phyloP scores from a whole-genome alignment of 2,329 filamentous ascomycete species.

The Exutisphaerella laricina region DNA sequence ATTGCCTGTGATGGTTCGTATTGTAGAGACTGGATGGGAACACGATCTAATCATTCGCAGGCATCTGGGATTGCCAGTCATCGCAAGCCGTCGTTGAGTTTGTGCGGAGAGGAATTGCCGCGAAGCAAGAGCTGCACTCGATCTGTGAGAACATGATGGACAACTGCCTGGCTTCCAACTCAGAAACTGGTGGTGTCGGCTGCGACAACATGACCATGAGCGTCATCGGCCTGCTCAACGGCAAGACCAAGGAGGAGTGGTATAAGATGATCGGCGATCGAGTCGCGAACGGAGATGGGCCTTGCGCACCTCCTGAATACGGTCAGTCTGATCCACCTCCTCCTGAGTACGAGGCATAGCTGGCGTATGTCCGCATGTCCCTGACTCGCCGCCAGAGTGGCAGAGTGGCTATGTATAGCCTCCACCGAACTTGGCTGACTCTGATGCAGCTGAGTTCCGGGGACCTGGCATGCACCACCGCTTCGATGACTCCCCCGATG shows the following conservation, averaged over 20 bases:
- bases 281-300: constrained; percentile 93
- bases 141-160: constrained; percentile 99
- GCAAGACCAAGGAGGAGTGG: constrained; percentile 95
- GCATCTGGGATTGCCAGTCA: constrained; percentile 99
- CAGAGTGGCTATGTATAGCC: constrained; percentile 4
- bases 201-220: constrained; percentile 99
- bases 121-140: constrained; percentile 87
- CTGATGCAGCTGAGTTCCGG: constrained; percentile 44
- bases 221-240: constrained; percentile 80
- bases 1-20: constrained; percentile 82
- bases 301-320: constrained; percentile 98
- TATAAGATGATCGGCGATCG: constrained; percentile 92
- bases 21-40: background rate
- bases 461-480: constrained; percentile 47
- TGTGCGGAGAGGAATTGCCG: constrained; percentile 89
- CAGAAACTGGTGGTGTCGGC: constrained; percentile 93
- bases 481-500: constrained; percentile 48
- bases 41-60: constrained; percentile 45
- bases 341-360: constrained; percentile 2
- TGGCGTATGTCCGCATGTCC: background rate
- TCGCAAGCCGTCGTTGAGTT: constrained; percentile 97
- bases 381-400: constrained; percentile 3
- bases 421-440: constrained; percentile 22
- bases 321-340: constrained; percentile 62
- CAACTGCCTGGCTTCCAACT: constrained; percentile 96